Percentiles rank a stretch among this genome's conserved stretches.
phyloP scores from a whole-genome alignment of 1,284 basidiomycete genomes.

The Boletellus deceptivus region DNA sequence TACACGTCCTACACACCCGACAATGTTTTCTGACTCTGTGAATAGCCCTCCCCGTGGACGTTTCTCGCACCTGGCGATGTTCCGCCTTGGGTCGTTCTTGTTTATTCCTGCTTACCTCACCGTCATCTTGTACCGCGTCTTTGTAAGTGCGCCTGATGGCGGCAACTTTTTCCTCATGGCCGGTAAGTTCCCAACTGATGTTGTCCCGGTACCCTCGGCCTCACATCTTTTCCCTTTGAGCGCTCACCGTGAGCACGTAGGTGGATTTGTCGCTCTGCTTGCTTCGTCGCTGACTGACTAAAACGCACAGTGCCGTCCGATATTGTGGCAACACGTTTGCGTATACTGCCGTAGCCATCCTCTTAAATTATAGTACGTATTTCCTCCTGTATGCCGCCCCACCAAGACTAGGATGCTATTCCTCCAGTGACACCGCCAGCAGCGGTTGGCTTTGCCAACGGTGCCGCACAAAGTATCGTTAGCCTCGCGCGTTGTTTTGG shows the following conservation, averaged over 20 bases:
- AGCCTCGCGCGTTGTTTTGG: conserved; percentile 77
- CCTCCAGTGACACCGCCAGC: conserved; percentile 73
- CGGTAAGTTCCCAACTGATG: conserved; percentile 41
- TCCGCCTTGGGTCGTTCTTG: conserved; percentile 71
- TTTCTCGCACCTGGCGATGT: conserved; percentile 83
- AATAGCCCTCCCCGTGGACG: conserved; percentile 66
- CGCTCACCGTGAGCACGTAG: conserved; percentile 71
- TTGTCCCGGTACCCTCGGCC: neutral
- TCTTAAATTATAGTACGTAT: conserved; percentile 74
- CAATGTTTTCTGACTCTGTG: conserved; percentile 13
- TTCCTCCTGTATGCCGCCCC: neutral
- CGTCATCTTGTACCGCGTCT: conserved; percentile 65
- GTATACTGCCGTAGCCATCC: conserved; percentile 75
- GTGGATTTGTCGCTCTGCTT: conserved; percentile 23
- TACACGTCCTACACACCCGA: conserved; percentile 21
- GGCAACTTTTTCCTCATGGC: conserved; percentile 71
- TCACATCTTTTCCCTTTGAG: conserved; percentile 35
- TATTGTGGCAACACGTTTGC: conserved; percentile 76
- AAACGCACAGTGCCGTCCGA: conserved; percentile 55
- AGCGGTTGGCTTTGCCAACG: conserved; percentile 75
- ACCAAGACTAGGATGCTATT: neutral
- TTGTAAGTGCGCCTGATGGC: conserved; percentile 59
- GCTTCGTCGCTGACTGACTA: conserved; percentile 8
- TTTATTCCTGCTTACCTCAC: conserved; percentile 79
- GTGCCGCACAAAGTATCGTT: conserved; percentile 80